A percentile compares a stretch with the other conserved stretches of the same genome.
Conservation (phyloP, 352 stramenopile genomes). For the Phytophthora tubulina region DNA sequence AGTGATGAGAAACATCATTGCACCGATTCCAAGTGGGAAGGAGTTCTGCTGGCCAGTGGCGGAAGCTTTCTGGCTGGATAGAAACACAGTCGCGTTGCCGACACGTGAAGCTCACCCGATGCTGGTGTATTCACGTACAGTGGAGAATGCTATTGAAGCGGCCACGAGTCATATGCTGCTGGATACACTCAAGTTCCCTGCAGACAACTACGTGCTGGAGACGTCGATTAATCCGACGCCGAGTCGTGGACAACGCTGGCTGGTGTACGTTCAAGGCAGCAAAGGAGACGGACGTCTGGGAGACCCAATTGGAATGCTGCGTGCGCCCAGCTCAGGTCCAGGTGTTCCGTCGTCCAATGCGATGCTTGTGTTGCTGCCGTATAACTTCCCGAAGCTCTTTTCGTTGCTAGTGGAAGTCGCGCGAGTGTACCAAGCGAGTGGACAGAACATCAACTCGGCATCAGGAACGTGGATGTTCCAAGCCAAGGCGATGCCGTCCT, state of each 20-base stretch:
- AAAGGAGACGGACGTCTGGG: slow-evolving; percentile 84
- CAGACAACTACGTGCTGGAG: slow-evolving; percentile 82
- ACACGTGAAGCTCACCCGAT: slow-evolving; percentile 82
- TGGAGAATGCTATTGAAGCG: slow-evolving; percentile 83
- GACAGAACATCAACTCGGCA: slow-evolving; percentile 76
- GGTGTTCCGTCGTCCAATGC: slow-evolving; percentile 49
- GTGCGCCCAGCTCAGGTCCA: slow-evolving; percentile 37
- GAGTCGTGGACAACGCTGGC: slow-evolving; percentile 79
- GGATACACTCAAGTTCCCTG: slow-evolving; percentile 89
- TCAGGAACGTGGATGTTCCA: slow-evolving; percentile 87
- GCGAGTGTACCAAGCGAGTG: slow-evolving; percentile 82
- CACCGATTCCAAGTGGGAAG: slow-evolving; percentile 73
- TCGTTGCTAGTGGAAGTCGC: slow-evolving; percentile 84
- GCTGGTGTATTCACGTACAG: slow-evolving; percentile 72
- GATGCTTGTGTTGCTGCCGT: slow-evolving; percentile 88
- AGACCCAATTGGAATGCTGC: slow-evolving; percentile 86
- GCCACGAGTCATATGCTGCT: slow-evolving; percentile 90
- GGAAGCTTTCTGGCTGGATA: slow-evolving; percentile 88
- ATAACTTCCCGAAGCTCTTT: slow-evolving; percentile 90
- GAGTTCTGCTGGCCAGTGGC: slow-evolving; percentile 88
- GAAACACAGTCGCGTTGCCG: slow-evolving; percentile 79
- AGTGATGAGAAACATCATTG: slow-evolving; percentile 72
- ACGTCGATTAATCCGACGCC: slow-evolving; percentile 63
- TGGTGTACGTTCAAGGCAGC: slow-evolving; percentile 85
- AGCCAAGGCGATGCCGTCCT: slow-evolving; percentile 87